Evolutionary conservation across 164 flowering plant species (phyloP).

Genomic region (Houttuynia cordata): DNA sequence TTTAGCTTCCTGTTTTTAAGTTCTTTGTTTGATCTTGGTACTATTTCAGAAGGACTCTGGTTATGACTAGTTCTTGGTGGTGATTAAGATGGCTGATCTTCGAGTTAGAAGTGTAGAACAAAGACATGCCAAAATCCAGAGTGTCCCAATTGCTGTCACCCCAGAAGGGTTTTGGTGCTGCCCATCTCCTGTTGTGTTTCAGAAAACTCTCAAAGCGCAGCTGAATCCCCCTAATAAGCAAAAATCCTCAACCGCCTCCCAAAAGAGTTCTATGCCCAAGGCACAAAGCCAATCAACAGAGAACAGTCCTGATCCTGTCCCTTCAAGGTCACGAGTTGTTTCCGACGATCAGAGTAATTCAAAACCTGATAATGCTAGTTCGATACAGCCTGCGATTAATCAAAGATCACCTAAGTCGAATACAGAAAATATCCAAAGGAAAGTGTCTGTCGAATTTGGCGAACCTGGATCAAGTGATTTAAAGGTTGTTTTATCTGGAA

Average conservation of each 20-base stretch:
- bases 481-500: slow-evolving; percentile 68
- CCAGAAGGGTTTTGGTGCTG: slow-evolving; percentile 99
- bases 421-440: slow-evolving; percentile 51
- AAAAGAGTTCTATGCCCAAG: slow-evolving; percentile 30
- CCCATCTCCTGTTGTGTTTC: slow-evolving; percentile 82
- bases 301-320: slow-evolving; percentile 23
- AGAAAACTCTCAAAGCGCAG: slow-evolving; percentile 59
- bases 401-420: slow-evolving; percentile 47
- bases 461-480: slow-evolving; percentile 78
- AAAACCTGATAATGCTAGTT: slow-evolving; percentile 21
- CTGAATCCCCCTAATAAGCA: slow-evolving; percentile 37
- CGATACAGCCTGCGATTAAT: slow-evolving; percentile 20
- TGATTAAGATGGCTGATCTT: slow-evolving; percentile 59
- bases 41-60: no score
- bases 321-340: slow-evolving; percentile 29
- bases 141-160: slow-evolving; percentile 95
- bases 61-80: no score
- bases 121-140: slow-evolving; percentile 67
- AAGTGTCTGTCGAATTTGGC: slow-evolving; percentile 89
- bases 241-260: slow-evolving; percentile 45
- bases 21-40: no score
- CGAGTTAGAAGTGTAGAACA: slow-evolving; percentile 53
- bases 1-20: neutral
- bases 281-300: slow-evolving; percentile 33
- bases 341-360: slow-evolving; percentile 28